These are phyloP conservation scores for Croton laevigatus DNA, from an alignment of 441 rosid genomes.

Conservation along the genomic window DNA sequence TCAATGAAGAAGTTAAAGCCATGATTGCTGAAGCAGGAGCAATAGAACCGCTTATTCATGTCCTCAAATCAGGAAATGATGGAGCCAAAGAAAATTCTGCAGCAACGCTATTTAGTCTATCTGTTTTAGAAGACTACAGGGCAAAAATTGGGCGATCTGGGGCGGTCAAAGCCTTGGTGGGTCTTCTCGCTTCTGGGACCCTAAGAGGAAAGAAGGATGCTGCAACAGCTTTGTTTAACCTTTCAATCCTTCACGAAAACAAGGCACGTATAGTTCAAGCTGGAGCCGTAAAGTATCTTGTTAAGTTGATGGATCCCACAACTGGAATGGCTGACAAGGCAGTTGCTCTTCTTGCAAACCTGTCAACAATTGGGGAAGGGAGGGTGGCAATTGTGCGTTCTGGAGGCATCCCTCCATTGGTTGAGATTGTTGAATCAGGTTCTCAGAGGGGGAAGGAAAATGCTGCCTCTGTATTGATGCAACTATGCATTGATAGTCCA, in stretches of 20 bases:
- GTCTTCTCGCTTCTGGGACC: slow-evolving; percentile 77
- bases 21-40: slow-evolving; percentile 72
- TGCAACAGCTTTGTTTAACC: slow-evolving; percentile 84
- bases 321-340: slow-evolving; percentile 90
- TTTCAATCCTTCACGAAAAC: slow-evolving; percentile 85
- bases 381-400: slow-evolving; percentile 59
- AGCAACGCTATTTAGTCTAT: slow-evolving; percentile 73
- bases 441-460: slow-evolving; percentile 93
- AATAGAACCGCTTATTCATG: slow-evolving; percentile 78
- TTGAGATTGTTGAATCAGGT: slow-evolving; percentile 81
- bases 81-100: slow-evolving; percentile 93
- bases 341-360: slow-evolving; percentile 81
- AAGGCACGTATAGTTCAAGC: slow-evolving; percentile 89
- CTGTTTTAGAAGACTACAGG: slow-evolving; percentile 71
- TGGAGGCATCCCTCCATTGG: slow-evolving; percentile 77
- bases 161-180: slow-evolving; percentile 72
- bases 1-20: slow-evolving; percentile 69
- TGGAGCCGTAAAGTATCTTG: slow-evolving; percentile 80
- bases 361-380: slow-evolving; percentile 79
- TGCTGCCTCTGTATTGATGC: slow-evolving; percentile 75
- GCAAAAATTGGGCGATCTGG: slow-evolving; percentile 78
- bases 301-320: slow-evolving; percentile 64
- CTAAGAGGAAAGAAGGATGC: slow-evolving; percentile 91
- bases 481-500: slow-evolving; percentile 68
- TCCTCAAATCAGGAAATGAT: slow-evolving; percentile 64